Base-by-base conservation (phyloP, 139 green algal species). In the Volvox africanus region DNA sequence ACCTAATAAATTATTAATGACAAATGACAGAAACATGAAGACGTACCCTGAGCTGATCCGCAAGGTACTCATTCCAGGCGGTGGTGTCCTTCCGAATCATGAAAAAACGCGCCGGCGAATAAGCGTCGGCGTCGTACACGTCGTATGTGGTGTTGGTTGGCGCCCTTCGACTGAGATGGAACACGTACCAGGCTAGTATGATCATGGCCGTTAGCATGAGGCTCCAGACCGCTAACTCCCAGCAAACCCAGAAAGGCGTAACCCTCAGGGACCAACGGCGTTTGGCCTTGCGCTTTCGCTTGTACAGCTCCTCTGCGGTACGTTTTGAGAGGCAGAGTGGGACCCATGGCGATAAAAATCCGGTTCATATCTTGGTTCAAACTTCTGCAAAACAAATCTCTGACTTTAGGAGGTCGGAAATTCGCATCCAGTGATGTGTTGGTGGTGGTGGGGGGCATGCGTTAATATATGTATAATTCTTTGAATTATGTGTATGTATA, bases 271-370 rank as follows among this genome's bases (percentile, higher is more conserved):
- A 17, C 61, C 73, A 91, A 30, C 69, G 37, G 21, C 24, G 26
- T 88, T 94, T 94, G 84, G 69, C 92, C 24, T 61, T 44, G 24
- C 78, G 88, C 92, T 94, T 92, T n/a, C 92, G 92, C 20, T 55
- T 73, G 37, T 37, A 89, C 68, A 89, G 85, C 85, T 89, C 69
- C 28, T 82, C 85, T 61, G 85, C 28, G 3, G 65, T 55, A 55
- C 44, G 9, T 55, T 55, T 55, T 55, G 44, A 55, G 44, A 14
- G 44, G 44, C n/a, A n/a, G n/a, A n/a, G n/a, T n/a, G n/a, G n/a
- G n/a, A n/a, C n/a, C n/a, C n/a, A n/a, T n/a, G n/a, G n/a, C n/a
- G n/a, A n/a, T n/a, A n/a, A n/a, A n/a, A n/a, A n/a, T n/a, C n/a
- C n/a, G n/a, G n/a, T n/a, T n/a, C n/a, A n/a, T n/a, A n/a, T n/a